Evolutionary conservation across 164 flowering plant genomes (phyloP).

Genomic region (Santalum album): DNA sequence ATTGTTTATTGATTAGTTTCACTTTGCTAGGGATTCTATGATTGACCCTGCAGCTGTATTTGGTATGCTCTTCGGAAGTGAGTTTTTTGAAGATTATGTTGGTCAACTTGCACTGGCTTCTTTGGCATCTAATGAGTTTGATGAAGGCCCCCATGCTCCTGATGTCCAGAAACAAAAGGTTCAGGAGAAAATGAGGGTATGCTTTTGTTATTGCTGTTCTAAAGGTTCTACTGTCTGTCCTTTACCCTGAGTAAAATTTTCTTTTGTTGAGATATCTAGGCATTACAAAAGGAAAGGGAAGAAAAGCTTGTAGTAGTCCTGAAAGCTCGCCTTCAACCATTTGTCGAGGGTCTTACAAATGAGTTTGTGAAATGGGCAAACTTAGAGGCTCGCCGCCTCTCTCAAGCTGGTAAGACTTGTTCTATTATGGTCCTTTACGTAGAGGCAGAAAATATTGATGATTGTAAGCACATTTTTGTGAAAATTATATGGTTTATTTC

Average conservation of each 20-base stretch:
- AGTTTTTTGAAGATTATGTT: constrained; percentile 81
- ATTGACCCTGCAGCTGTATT: constrained; percentile 80
- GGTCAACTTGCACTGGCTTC: constrained; percentile 85
- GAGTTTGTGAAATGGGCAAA: constrained; percentile 75
- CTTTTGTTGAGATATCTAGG: constrained; percentile 28
- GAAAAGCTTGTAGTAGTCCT: constrained; percentile 47
- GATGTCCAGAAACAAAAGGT: constrained; percentile 40
- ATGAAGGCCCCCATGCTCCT: constrained; percentile 33
- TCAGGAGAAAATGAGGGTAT: constrained; percentile 63
- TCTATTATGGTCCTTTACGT: background rate
- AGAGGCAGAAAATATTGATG: background rate
- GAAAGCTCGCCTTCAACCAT: constrained; percentile 65
- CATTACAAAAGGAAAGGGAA: constrained; percentile 64
- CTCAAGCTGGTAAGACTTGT: constrained; percentile 54
- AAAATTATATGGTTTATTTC: background rate
- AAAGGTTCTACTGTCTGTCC: background rate
- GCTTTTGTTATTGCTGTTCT: background rate
- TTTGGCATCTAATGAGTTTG: constrained; percentile 47
- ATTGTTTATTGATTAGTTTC: background rate
- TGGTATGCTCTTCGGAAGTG: constrained; percentile 96
- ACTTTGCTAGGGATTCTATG: constrained; percentile 58
- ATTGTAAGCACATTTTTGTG: background rate
- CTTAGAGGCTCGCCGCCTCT: constrained; percentile 65
- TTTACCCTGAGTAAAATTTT: background rate
- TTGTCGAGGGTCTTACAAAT: constrained; percentile 50